phyloP scores from a whole-genome alignment of 1,139 yeast species.

The Sugiyamaella castrensis region DNA sequence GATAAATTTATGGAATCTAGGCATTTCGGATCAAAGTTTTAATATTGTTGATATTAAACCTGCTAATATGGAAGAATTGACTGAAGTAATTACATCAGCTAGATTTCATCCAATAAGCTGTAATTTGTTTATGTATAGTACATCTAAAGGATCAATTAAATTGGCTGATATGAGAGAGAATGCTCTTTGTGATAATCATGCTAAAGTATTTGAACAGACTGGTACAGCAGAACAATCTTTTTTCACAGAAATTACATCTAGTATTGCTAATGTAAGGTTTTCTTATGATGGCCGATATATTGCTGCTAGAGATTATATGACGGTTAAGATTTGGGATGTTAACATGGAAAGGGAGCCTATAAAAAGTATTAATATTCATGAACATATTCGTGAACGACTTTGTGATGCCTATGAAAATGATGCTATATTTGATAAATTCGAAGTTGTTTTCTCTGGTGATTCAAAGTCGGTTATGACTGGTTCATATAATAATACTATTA shows the following conservation, averaged over 20 bases:
- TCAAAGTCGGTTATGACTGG: conserved; percentile 94
- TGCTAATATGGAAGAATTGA: conserved; percentile 96
- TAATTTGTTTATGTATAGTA: conserved; percentile 94
- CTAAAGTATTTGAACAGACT: conserved; percentile 84
- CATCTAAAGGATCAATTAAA: conserved; percentile 93
- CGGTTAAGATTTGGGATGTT: conserved; percentile 97
- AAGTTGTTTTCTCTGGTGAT: conserved; percentile 93
- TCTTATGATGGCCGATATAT: conserved; percentile 91
- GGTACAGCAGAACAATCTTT: conserved; percentile 94
- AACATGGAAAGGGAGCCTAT: conserved; percentile 95
- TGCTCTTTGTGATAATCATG: conserved; percentile 88
- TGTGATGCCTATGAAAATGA: conserved; percentile 98
- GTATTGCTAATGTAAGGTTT: conserved; percentile 91
- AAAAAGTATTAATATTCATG: conserved; percentile 93
- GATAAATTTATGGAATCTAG: conserved; percentile 93
- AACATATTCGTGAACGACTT: conserved; percentile 85
- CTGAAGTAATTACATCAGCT: conserved; percentile 97
- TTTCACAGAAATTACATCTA: conserved; percentile 94
- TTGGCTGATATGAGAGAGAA: conserved; percentile 95
- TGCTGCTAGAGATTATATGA: conserved; percentile 94
- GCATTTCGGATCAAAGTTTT: conserved; percentile 92
- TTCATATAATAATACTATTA: conserved; percentile 92
- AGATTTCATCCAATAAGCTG: conserved; percentile 94
- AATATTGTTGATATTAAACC: conserved; percentile 97
- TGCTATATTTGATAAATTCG: conserved; percentile 97